These are phyloP conservation scores for Pichia paraexigua DNA, from an alignment of 805 yeast genomes.

Conservation along the genomic window DNA sequence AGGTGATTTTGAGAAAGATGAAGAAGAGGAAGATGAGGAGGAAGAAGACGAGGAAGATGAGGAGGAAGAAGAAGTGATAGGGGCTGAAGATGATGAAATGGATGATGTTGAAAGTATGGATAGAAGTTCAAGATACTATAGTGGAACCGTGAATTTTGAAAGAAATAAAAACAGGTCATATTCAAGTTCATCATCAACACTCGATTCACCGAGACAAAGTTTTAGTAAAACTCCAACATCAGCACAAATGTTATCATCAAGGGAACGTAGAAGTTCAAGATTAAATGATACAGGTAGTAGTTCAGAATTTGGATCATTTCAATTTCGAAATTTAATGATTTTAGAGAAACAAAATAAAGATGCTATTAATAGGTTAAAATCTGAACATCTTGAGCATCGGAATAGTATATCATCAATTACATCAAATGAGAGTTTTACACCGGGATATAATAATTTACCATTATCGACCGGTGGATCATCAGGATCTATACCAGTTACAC, in stretches of 20 bases:
- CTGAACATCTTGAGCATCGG: slow-evolving; percentile 63
- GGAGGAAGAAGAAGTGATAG: slow-evolving; percentile 1
- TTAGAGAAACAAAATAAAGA: slow-evolving; percentile 92
- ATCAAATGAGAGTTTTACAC: slow-evolving; percentile 32
- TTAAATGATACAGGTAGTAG: slow-evolving; percentile 52
- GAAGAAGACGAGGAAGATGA: slow-evolving; percentile 16
- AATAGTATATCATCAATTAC: slow-evolving; percentile 34
- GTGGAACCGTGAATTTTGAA: not conserved
- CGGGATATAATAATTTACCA: not conserved
- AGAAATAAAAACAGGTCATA: slow-evolving; percentile 2
- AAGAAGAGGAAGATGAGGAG: slow-evolving; percentile 21
- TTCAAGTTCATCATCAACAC: slow-evolving; percentile 22
- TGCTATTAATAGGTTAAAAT: slow-evolving; percentile 77
- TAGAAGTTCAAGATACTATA: not conserved
- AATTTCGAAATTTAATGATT: slow-evolving; percentile 81
- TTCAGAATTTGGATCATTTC: slow-evolving; percentile 85
- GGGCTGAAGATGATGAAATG: not conserved
- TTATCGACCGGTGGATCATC: slow-evolving; percentile 15
- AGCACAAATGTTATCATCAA: slow-evolving; percentile 33
- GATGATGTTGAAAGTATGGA: not conserved
- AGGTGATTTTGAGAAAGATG: slow-evolving; percentile 23
- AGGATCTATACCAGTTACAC: slow-evolving; percentile 21
- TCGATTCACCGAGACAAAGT: slow-evolving; percentile 24
- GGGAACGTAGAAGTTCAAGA: slow-evolving; percentile 69
- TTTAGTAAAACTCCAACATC: slow-evolving; percentile 19